These are phyloP conservation scores for Candida patagonica DNA, from an alignment of 805 yeast species.

Conservation along the genomic window DNA sequence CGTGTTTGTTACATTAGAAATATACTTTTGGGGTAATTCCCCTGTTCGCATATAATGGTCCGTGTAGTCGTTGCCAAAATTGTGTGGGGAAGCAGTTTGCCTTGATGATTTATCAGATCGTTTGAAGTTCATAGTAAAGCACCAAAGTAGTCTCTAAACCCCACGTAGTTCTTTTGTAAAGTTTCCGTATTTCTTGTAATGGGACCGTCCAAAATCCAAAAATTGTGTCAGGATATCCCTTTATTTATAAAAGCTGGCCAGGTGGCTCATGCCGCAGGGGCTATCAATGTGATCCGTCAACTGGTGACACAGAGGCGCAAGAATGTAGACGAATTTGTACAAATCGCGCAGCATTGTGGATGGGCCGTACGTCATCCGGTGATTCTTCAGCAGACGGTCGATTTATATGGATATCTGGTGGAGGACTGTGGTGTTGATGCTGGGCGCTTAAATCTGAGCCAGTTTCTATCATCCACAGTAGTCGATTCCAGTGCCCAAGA, in stretches of 20 bases:
- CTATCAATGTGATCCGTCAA: conserved; percentile 2
- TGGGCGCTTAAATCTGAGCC: not conserved
- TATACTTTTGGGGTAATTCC: conserved; percentile 49
- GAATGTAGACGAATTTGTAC: not conserved
- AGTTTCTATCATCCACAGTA: not conserved
- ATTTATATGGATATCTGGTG: no score
- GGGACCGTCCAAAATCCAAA: no score
- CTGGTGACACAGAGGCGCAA: not conserved
- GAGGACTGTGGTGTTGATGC: not conserved
- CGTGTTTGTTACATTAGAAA: conserved; percentile 57
- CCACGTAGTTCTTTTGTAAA: no score
- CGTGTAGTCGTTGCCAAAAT: conserved; percentile 62
- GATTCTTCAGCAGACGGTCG: no score
- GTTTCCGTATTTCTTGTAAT: no score
- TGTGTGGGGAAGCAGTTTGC: no score
- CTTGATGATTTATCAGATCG: no score
- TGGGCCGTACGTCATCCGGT: no score
- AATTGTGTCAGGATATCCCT: not conserved
- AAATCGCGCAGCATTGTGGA: not conserved
- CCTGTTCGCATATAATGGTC: conserved; percentile 59
- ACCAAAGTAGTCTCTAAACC: no score
- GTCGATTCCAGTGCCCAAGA: not conserved
- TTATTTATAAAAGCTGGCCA: not conserved
- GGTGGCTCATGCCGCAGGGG: not conserved
- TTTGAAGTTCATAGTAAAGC: no score